phyloP scores from a whole-genome alignment of 371 early-diverging fungal species.

The Apophysomyces ossiformis region DNA sequence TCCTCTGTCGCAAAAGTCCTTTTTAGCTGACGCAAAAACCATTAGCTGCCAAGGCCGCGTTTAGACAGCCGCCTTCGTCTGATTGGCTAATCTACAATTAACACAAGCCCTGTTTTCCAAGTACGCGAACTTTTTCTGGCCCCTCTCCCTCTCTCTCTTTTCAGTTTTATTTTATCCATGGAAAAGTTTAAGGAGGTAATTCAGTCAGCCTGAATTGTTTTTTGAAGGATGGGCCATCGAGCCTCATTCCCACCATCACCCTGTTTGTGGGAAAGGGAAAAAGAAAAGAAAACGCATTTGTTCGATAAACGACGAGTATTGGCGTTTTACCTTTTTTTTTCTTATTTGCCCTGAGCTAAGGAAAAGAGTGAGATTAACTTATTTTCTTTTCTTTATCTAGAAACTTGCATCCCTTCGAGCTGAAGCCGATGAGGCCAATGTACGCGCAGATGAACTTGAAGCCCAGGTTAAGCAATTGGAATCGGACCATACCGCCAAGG shows the following conservation, averaged over 20 bases:
- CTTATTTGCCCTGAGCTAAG: not conserved
- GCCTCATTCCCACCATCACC: not conserved
- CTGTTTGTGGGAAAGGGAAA: not conserved
- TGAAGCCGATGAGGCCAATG: slow-evolving; percentile 71
- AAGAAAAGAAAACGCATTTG: not conserved
- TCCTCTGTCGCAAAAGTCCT: no score
- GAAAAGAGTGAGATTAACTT: not conserved
- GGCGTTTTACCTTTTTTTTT: not conserved
- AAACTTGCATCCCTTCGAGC: slow-evolving; percentile 71
- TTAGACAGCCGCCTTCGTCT: not conserved
- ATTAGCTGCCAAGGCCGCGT: no score
- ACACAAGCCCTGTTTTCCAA: not conserved
- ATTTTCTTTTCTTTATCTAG: slow-evolving; percentile 38
- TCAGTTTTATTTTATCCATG: slow-evolving; percentile 27
- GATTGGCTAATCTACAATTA: slow-evolving; percentile 1
- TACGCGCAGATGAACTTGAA: slow-evolving; percentile 73
- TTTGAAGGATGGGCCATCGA: no score
- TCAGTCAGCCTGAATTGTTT: not conserved
- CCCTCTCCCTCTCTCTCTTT: not conserved
- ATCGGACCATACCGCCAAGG: slow-evolving; percentile 70
- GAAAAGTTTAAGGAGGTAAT: slow-evolving; percentile 63
- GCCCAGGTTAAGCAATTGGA: slow-evolving; percentile 66
- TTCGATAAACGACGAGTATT: not conserved
- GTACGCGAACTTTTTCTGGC: not conserved
- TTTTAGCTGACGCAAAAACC: no score